Conservation (phyloP, 169 alveolate species). For the Toxoplasma gondii region DNA sequence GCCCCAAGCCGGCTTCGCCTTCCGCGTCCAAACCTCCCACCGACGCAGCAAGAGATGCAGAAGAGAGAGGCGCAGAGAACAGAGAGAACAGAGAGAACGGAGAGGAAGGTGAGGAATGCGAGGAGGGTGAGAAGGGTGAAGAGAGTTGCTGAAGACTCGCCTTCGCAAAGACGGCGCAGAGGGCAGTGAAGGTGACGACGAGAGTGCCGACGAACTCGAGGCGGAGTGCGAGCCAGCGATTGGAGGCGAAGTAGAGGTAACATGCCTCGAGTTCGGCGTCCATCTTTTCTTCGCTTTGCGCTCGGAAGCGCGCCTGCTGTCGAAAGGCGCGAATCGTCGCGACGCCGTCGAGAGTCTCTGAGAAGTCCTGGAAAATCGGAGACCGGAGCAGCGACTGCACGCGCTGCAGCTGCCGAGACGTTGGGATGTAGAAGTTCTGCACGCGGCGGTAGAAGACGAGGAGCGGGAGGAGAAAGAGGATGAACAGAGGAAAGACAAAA, state of each 20-base stretch:
- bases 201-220: conserved; percentile 69
- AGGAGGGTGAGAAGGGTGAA: neutral
- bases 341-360: conserved; percentile 74
- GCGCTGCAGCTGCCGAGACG: conserved; percentile 72
- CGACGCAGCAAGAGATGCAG: neutral
- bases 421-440: conserved; percentile 69
- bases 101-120: neutral
- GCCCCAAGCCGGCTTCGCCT: too few relatives aligned
- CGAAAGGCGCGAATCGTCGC: conserved; percentile 72
- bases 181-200: conserved; percentile 48
- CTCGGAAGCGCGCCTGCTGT: conserved; percentile 51
- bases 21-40: too few relatives aligned
- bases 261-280: conserved; percentile 49
- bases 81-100: neutral
- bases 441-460: conserved; percentile 48
- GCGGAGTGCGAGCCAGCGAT: conserved; percentile 79
- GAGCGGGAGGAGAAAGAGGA: conserved; percentile 61
- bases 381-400: conserved; percentile 55
- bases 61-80: neutral
- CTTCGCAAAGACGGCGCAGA: conserved; percentile 14
- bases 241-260: conserved; percentile 68
- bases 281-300: conserved; percentile 1
- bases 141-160: neutral
- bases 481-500: conserved; percentile 63
- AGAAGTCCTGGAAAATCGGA: conserved; percentile 72